phyloP scores from a whole-genome alignment of 495 filamentous ascomycete species.

The Tuber borchii region DNA sequence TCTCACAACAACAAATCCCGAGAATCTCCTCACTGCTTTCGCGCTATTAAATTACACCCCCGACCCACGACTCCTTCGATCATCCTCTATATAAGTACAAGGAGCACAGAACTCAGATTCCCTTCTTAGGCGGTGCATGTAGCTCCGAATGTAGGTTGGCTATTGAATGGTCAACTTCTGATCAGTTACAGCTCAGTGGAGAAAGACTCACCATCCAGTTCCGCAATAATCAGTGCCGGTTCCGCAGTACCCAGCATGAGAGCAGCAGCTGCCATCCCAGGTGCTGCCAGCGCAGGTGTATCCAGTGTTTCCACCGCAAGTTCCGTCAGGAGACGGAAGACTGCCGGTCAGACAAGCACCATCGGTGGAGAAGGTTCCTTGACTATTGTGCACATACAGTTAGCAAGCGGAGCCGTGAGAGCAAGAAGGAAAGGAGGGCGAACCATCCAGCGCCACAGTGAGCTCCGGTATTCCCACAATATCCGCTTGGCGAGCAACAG shows the following conservation, averaged over 20 bases:
- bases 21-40: not conserved
- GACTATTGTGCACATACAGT: constrained; percentile 9
- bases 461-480: constrained; percentile 9
- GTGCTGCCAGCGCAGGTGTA: constrained; percentile 11
- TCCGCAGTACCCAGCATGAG: constrained; percentile 10
- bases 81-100: not conserved
- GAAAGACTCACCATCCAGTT: constrained; percentile 9
- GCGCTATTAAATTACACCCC: not conserved
- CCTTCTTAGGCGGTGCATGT: not conserved
- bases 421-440: not conserved
- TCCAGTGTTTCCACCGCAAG: not conserved
- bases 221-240: not conserved
- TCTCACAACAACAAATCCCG: not conserved
- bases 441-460: constrained; percentile 27
- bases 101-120: not conserved
- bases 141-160: not conserved
- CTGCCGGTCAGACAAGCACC: constrained; percentile 9
- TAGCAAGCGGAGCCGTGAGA: not conserved
- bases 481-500: constrained; percentile 22
- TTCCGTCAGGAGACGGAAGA: constrained; percentile 10
- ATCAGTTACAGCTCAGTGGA: not conserved
- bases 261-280: constrained; percentile 19
- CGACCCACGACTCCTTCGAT: not conserved
- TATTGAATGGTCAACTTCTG: not conserved
- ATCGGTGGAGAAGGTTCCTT: constrained; percentile 8